Evolutionary conservation across 2,329 filamentous ascomycete species (phyloP).

Genomic region (Alternaria brassicicola): DNA sequence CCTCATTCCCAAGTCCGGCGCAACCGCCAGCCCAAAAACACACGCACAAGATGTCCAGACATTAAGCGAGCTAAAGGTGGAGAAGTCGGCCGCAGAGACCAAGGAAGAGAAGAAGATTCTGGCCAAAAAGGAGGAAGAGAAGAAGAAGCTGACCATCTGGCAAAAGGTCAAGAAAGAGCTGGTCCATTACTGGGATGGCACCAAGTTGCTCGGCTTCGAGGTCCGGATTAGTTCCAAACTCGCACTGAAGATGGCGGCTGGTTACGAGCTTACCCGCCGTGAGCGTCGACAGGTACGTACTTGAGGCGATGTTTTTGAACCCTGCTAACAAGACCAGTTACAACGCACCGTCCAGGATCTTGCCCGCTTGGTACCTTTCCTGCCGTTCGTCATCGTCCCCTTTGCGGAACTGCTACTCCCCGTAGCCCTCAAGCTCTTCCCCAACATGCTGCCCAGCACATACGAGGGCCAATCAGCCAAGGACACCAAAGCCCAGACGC

Average conservation of each 20-base stretch:
- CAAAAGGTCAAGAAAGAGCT: constrained; percentile 95
- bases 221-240: constrained; percentile 90
- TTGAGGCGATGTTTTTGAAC: background rate
- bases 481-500: constrained; percentile 80
- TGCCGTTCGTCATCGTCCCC: constrained; percentile 94
- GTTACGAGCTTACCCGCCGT: constrained; percentile 92
- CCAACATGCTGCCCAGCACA: constrained; percentile 95
- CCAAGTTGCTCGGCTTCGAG: constrained; percentile 90
- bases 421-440: constrained; percentile 91
- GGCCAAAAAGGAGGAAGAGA: constrained; percentile 67
- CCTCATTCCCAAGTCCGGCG: constrained; percentile 45
- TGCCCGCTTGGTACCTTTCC: constrained; percentile 90
- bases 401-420: constrained; percentile 94
- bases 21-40: constrained; percentile 56
- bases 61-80: constrained; percentile 67
- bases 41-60: constrained; percentile 55
- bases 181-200: constrained; percentile 97
- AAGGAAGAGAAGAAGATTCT: constrained; percentile 61
- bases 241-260: constrained; percentile 95
- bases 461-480: constrained; percentile 92
- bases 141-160: constrained; percentile 85
- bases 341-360: constrained; percentile 93
- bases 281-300: constrained; percentile 77
- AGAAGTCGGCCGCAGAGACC: constrained; percentile 60
- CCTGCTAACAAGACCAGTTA: constrained; percentile 56